Evolutionary conservation across 176 grass and related monocot genomes (phyloP), one percentile per base, ranked within the genome.

Genomic region (Urochloa ruziziensis): DNA sequence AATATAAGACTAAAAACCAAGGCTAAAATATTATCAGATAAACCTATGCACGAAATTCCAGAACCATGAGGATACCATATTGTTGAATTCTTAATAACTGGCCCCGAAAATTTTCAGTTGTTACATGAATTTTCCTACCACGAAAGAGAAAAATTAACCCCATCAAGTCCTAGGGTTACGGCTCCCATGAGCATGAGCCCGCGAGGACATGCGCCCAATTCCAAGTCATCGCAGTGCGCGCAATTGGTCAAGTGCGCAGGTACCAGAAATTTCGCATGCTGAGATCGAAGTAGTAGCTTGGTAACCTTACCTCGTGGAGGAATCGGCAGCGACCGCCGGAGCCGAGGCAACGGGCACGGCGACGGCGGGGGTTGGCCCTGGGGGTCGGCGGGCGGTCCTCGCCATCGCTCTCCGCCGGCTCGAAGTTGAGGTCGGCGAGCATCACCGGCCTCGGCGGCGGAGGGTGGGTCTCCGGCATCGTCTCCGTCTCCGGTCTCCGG

Each of bases 401-500:
- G 54, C 89, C 94, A 27, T 97, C 94, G 89, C 91, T 97, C 84
- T 97, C 94, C 53, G 86, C 84, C 15, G 94, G 91, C 42, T 97
- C 89, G 78, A 89, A 49, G 81, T 97, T 97, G 84, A 97, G 89
- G 83, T 97, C 94, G 66, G 91, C 94, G 33, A 97, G 87, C 71
- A 93, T 91, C 44, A 86, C 81, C 36, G 81, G 77, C 78, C 92
- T 88, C 49, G 70, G 85, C 62, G 76, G 94, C 42, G 79, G 91
- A 14, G 81, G 60, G 23, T 72, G 25, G 35, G 74, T 59, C 61
- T 81, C 81, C 75, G 77, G 89, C 75, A 54, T 71, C 57, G 58
- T 67, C 83, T 65, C 80, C 80, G 65, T 51, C 44, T 51, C 44
- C 13, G 28, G 19, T 15, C 32, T 40, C 88, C 60, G 75, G 56